phyloP scores from a whole-genome alignment of 2,329 filamentous ascomycete genomes.

The Stachybotrys chartarum region DNA sequence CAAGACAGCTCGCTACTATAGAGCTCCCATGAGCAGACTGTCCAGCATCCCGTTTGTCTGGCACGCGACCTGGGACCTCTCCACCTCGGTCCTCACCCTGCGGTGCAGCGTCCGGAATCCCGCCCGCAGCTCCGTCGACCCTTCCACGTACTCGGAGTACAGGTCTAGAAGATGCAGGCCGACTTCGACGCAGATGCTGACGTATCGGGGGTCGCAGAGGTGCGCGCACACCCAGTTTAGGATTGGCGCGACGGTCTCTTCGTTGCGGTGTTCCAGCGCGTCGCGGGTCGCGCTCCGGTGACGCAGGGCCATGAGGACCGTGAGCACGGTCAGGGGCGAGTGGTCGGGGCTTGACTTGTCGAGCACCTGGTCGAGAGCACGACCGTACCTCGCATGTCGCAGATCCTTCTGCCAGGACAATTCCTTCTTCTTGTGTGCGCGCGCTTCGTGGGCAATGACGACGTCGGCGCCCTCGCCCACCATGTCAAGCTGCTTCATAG shows the following conservation, averaged over 20 bases:
- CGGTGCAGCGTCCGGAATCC: slow-evolving; percentile 62
- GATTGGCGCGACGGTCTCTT: slow-evolving; percentile 72
- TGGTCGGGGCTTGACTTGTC: slow-evolving; percentile 43
- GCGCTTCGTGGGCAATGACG: slow-evolving; percentile 68
- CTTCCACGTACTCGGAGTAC: slow-evolving; percentile 73
- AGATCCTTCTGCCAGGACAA: slow-evolving; percentile 76
- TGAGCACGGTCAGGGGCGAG: slow-evolving; percentile 59
- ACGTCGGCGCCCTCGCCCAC: slow-evolving; percentile 82
- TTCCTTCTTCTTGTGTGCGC: slow-evolving; percentile 47
- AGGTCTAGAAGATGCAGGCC: slow-evolving; percentile 77
- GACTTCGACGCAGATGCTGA: slow-evolving; percentile 75
- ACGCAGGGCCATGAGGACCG: slow-evolving; percentile 73
- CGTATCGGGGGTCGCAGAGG: slow-evolving; percentile 76
- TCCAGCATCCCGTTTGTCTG: slow-evolving; percentile 86
- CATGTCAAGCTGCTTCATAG: slow-evolving; percentile 59
- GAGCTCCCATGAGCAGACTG: slow-evolving; percentile 39
- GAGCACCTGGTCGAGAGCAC: slow-evolving; percentile 75
- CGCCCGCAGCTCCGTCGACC: slow-evolving; percentile 64
- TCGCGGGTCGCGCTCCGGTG: slow-evolving; percentile 80
- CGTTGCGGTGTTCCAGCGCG: slow-evolving; percentile 74
- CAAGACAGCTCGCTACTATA: neutral
- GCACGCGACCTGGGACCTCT: slow-evolving; percentile 75
- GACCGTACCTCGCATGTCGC: slow-evolving; percentile 67
- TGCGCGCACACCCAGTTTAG: slow-evolving; percentile 76
- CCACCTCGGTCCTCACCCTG: slow-evolving; percentile 69